phyloP scores from a whole-genome alignment of 768 basidiomycete genomes.

The Suillus brevipes region DNA sequence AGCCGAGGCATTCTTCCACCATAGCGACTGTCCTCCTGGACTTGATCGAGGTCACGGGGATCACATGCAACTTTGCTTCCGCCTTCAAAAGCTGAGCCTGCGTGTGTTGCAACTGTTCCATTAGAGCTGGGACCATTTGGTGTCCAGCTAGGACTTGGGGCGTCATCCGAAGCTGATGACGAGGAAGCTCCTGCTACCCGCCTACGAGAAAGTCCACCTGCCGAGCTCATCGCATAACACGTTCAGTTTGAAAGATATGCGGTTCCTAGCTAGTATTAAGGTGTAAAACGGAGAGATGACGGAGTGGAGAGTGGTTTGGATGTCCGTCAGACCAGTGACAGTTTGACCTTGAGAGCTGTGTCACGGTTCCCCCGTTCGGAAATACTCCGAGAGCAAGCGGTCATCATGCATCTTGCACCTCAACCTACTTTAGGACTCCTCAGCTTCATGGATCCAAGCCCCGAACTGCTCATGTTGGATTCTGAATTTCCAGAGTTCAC shows the following conservation, averaged over 20 bases:
- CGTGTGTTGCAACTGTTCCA: conserved; percentile 49
- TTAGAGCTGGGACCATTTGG: conserved; percentile 32
- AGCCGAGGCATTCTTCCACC: conserved; percentile 79
- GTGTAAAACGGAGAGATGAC: neutral
- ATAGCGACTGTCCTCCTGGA: conserved; percentile 58
- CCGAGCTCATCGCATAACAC: conserved; percentile 45
- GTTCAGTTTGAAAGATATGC: neutral
- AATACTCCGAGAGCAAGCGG: neutral
- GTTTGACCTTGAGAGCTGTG: conserved; percentile 13
- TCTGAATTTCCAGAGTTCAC: neutral
- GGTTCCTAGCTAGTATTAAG: neutral
- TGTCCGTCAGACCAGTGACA: conserved; percentile 5
- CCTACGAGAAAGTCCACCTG: conserved; percentile 57
- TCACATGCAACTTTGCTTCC: conserved; percentile 91
- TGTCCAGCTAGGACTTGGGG: conserved; percentile 29
- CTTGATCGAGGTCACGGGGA: conserved; percentile 82
- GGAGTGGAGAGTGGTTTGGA: neutral
- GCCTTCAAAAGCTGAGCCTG: conserved; percentile 83
- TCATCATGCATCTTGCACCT: neutral
- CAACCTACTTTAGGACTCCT: neutral
- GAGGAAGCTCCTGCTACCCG: conserved; percentile 49
- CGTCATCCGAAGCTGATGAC: conserved; percentile 40
- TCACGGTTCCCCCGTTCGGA: neutral
- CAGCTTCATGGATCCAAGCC: neutral
- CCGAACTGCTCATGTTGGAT: neutral